Base-by-base conservation (phyloP, 306 rosid genomes). In the Leucaena leucocephala region DNA sequence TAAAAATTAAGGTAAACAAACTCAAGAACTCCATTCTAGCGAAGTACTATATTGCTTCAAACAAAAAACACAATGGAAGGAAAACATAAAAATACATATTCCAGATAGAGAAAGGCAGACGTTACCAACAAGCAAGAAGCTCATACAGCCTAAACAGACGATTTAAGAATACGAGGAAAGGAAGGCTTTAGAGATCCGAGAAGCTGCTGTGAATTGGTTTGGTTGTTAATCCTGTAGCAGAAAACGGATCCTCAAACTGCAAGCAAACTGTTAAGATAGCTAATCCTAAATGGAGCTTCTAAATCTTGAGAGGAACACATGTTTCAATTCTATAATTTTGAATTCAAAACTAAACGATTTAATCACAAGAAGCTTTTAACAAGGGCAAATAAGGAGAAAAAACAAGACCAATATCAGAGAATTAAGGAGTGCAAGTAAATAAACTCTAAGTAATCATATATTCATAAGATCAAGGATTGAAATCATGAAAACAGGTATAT, bases 201-300 rank as follows among this genome's bases (percentile, higher is more conserved):
- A 72, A 52, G 49, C 48, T 36, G 48, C 65, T 42, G 21, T 19
- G 16, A 40, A 5, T 5, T 42, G 38, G 10, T 43, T 7, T 17
- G 69, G 45, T 15, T 68, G 38, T 39, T 67, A 40, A n/a, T 66
- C 16, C n/a, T 45, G 27, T 22, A 44, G 73, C 73, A 68, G 55
- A 44, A 22, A 43, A 2, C 33, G 19, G 4, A 65, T 38, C 27
- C 33, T 38, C 19, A 65, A 70, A 33, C 38, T 21, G 6, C 38
- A 21, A 44, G 40, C 21, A 69, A 22, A 36, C 42, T 12, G 39
- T 45, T 15, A 27, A 27, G 17, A 3, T 5, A 2, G 5, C 55
- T 19, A 22, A 22, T 36, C 27, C 58, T 12, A 35, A 19, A 69
- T 8, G 5, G 14, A 45, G 15, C 55, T 45, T 44, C n/a, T 15